Evolutionary conservation across 1,284 basidiomycete species (phyloP), one percentile per base, ranked within the genome.

Genomic region (Trametes polyzona): DNA sequence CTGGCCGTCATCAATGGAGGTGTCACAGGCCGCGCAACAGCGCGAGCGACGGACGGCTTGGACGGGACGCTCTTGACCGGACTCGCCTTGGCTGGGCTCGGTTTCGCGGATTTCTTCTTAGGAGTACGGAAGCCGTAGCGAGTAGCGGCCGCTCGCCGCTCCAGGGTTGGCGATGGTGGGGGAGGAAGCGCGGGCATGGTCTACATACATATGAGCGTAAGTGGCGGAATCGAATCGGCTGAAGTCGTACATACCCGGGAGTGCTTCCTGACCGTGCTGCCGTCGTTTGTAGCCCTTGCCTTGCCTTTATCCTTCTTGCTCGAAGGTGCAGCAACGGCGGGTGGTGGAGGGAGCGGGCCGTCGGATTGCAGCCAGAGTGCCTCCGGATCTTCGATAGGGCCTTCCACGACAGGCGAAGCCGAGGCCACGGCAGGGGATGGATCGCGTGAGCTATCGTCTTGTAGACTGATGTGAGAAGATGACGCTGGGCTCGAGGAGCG

Each of bases 401-500:
- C 44, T 21, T 48, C 27, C 26, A 59, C 29, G 7, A 24, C 43
- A 24, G 44, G 43, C 0, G 42, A 35, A 7, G 37, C 36, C 37
- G 47, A 50, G 6, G 56, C 44, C 9, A 55, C 36, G 11, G 36
- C 44, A 1, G 66, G 66, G 12, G 64, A 67, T 11, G 58, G 53
- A 33, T 57, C 62, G 10, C 58, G 42, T 11, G 60, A 62, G 35
- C 47, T 53, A 11, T 63, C 63, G 11, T 52, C 59, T 16, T 24
- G 37, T 16, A 64, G 52, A 53, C 65, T 69, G 26, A 32, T 50
- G 19, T 64, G 67, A 21, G 72, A 72, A 44, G 76, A 76, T 37
- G 77, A 75, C 17, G 80, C 80, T 1, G 88, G 87, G 61, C 88
- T 90, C 5, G 87, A 90, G 0, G 88, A 88, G 1, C 86, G 87